Base-by-base conservation (phyloP, 306 rosid genomes). In the Vigna reflexopilosa region DNA sequence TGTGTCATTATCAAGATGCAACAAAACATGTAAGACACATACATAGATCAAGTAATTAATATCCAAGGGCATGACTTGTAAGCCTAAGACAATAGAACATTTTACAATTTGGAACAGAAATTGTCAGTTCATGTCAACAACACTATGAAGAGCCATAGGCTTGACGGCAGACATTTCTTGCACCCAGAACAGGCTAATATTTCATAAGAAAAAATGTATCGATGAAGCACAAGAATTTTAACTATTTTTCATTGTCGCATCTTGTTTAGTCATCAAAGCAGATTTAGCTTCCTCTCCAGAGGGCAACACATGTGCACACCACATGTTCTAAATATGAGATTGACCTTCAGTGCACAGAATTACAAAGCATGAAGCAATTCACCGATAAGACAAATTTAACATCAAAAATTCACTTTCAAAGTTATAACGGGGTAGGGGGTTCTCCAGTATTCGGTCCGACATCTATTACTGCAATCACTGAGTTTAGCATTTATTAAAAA, bases 41-140 rank as follows among this genome's bases (percentile, higher is more conserved):
- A 80, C 49, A 83, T 34, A 74, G 55, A 48, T 82, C 38, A 75
- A 71, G 75, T 58, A 57, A 62, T 67, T 55, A 52, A n/a, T 4
- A 70, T 7, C 19, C 40, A 42, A 9, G 64, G 5, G 48, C 20
- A 48, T n/a, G 52, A 62, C 76, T 32, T 62, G 61, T 30, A 52
- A 67, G 38, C 64, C 57, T 44, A 70, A 57, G 42, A 67, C 24
- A 77, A 64, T 58, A 17, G 68, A 28, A 72, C 71, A 50, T 59
- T 36, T 73, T 75, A 55, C 42, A 59, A 59, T 42, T 45, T 47
- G 38, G 80, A 65, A 75, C 7, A 68, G 20, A 73, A 73, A 64
- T 40, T 59, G 49, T 59, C 73, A 57, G 65, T 45, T 50, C 77
- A 24, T 28, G 48, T 47, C 72, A 77, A 40, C 56, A 59, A 67